Evolutionary conservation across 2,329 filamentous ascomycete species (phyloP).

Genomic region (Clonostachys byssicola): DNA sequence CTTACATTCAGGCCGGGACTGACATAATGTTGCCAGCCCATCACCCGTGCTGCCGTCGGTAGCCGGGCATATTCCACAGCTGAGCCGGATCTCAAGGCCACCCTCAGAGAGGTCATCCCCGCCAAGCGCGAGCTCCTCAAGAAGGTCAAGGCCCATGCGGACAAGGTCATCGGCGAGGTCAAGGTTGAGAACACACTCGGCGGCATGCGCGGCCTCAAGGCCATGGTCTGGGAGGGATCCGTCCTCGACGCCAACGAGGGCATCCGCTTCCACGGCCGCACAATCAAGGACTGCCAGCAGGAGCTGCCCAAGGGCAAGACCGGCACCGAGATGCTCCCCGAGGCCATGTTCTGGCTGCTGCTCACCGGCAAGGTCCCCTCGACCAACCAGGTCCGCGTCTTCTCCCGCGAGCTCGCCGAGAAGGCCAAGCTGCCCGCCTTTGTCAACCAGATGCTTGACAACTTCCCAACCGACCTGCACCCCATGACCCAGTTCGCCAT

Average conservation of each 20-base stretch:
- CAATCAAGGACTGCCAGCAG: conserved; percentile 96
- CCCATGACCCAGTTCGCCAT: conserved; percentile 98
- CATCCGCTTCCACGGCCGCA: conserved; percentile 95
- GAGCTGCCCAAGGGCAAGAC: conserved; percentile 88
- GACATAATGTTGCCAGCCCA: conserved; percentile 12
- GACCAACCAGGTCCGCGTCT: conserved; percentile 71
- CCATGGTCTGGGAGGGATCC: conserved; percentile 98
- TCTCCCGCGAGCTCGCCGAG: conserved; percentile 84
- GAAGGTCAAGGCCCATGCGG: conserved; percentile 81
- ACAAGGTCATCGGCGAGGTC: conserved; percentile 84
- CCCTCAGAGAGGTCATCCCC: conserved; percentile 79
- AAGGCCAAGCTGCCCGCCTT: conserved; percentile 80
- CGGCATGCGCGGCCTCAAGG: conserved; percentile 95
- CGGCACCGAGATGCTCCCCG: conserved; percentile 95
- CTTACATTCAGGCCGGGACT: background rate
- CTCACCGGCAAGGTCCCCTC: conserved; percentile 90
- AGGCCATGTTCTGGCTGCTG: conserved; percentile 99
- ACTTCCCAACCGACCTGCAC: conserved; percentile 85
- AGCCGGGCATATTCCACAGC: conserved; percentile 66
- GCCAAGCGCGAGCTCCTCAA: conserved; percentile 91
- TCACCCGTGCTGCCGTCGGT: conserved; percentile 19
- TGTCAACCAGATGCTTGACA: conserved; percentile 82
- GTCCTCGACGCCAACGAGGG: conserved; percentile 95
- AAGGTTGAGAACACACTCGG: conserved; percentile 93
- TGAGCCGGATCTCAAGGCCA: conserved; percentile 86